Percentiles rank a stretch among this genome's conserved stretches.
Conservation (phyloP, 176 grass and related monocot species). For the Tillandsia fasciculata region DNA sequence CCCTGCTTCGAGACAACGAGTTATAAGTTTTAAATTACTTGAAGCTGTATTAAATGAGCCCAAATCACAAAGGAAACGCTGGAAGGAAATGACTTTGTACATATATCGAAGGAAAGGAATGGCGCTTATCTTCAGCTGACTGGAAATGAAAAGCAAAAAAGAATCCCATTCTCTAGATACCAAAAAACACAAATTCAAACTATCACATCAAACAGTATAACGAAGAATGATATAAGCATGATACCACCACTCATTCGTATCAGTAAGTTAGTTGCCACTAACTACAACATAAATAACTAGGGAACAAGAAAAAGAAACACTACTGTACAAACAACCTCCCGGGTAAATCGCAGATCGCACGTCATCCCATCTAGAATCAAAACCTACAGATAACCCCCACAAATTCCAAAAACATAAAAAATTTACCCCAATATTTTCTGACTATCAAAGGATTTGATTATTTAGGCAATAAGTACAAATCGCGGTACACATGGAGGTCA, state of each 20-base stretch:
- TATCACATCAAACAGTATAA: slow-evolving; percentile 7
- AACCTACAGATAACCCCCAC: too few relatives aligned
- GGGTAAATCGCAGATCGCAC: too few relatives aligned
- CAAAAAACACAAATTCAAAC: not conserved
- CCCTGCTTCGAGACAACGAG: slow-evolving; percentile 96
- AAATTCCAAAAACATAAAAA: too few relatives aligned
- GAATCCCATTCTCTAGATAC: slow-evolving; percentile 5
- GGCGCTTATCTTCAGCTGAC: slow-evolving; percentile 35
- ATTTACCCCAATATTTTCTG: too few relatives aligned
- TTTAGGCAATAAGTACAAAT: not conserved
- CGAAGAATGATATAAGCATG: not conserved
- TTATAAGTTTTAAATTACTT: slow-evolving; percentile 60
- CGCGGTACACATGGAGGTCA: too few relatives aligned
- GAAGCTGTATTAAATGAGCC: slow-evolving; percentile 52
- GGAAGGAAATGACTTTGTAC: slow-evolving; percentile 28
- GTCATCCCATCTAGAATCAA: too few relatives aligned
- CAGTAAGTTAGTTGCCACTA: not conserved
- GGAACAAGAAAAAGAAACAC: not conserved
- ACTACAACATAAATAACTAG: not conserved
- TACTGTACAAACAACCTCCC: not conserved
- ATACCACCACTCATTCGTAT: not conserved
- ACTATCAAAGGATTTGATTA: not conserved
- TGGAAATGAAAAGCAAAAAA: slow-evolving; percentile 32
- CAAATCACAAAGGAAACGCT: slow-evolving; percentile 44
- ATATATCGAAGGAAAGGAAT: slow-evolving; percentile 30